Conservation (phyloP, 345 rosid species). For the Psidium friedrichsthalianum region DNA sequence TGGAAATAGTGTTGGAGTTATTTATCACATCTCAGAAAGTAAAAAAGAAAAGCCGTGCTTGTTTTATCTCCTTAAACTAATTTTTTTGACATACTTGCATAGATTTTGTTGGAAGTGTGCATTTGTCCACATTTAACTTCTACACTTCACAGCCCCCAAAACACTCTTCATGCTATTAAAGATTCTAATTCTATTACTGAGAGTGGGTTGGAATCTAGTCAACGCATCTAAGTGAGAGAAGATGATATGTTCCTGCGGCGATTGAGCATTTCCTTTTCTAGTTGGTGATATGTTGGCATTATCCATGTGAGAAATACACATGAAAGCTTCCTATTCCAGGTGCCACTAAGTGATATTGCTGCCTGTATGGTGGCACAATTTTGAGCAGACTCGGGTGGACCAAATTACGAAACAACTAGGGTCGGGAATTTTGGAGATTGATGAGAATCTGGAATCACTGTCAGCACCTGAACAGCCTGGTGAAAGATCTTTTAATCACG, state of each 20-base stretch:
- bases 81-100: not conserved
- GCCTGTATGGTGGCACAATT: slow-evolving; percentile 42
- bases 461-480: slow-evolving; percentile 18
- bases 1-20: not conserved
- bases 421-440: slow-evolving; percentile 37
- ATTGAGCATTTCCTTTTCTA: slow-evolving; percentile 21
- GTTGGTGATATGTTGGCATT: slow-evolving; percentile 21
- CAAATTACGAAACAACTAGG: slow-evolving; percentile 58
- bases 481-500: slow-evolving; percentile 13
- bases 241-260: slow-evolving; percentile 24
- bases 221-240: not conserved
- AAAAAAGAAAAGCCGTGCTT: slow-evolving; percentile 7
- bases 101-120: not conserved
- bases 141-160: not conserved
- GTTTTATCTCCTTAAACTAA: not conserved
- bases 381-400: slow-evolving; percentile 91
- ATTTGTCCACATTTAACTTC: not conserved
- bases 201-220: not conserved
- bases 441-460: slow-evolving; percentile 13
- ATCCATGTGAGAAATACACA: slow-evolving; percentile 38
- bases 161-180: not conserved
- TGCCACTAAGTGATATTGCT: slow-evolving; percentile 58
- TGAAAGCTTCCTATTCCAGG: slow-evolving; percentile 62
- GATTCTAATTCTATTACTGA: not conserved
- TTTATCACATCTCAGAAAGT: not conserved